Percentiles rank a stretch among this genome's conserved stretches.
Evolutionary conservation across 2,329 filamentous ascomycete genomes (phyloP).

Genomic region (Neocucurbitaria cava): DNA sequence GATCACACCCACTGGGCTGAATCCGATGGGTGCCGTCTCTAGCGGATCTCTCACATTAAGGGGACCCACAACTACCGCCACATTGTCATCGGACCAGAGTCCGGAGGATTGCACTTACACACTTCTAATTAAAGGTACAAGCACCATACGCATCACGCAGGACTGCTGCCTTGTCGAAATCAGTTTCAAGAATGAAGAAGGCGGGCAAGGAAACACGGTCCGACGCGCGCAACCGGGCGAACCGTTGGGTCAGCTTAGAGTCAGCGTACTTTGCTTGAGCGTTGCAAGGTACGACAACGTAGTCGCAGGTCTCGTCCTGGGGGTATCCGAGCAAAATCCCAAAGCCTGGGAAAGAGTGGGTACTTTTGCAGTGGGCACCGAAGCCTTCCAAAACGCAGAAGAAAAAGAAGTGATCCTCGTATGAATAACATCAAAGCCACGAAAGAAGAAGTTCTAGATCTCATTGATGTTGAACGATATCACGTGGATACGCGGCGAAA

Average conservation of each 20-base stretch:
- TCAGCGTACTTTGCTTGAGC: conserved; percentile 34
- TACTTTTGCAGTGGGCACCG: conserved; percentile 36
- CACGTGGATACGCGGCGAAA: conserved; percentile 20
- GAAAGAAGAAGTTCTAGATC: conserved; percentile 13
- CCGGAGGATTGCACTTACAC: conserved; percentile 29
- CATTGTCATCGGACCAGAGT: conserved; percentile 20
- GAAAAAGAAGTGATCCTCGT: conserved; percentile 29
- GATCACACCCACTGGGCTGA: conserved; percentile 29
- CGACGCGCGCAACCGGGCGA: conserved; percentile 29
- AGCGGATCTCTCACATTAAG: conserved; percentile 30
- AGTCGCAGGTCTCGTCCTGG: conserved; percentile 39
- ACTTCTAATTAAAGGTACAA: conserved; percentile 36
- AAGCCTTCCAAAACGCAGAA: conserved; percentile 25
- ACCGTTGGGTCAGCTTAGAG: conserved; percentile 22
- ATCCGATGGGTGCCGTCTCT: conserved; percentile 35
- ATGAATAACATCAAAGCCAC: conserved; percentile 8
- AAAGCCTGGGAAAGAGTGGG: conserved; percentile 35
- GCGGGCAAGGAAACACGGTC: conserved; percentile 16
- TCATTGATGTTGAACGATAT: conserved; percentile 4
- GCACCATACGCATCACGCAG: conserved; percentile 31
- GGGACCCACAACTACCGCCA: conserved; percentile 27
- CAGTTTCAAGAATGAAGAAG: conserved; percentile 4
- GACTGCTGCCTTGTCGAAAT: conserved; percentile 36
- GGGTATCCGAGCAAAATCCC: conserved; percentile 14
- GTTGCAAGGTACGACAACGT: conserved; percentile 33